These are phyloP conservation scores for Podaxis carcinomalis DNA, from an alignment of 768 basidiomycete genomes.

Conservation along the genomic window DNA sequence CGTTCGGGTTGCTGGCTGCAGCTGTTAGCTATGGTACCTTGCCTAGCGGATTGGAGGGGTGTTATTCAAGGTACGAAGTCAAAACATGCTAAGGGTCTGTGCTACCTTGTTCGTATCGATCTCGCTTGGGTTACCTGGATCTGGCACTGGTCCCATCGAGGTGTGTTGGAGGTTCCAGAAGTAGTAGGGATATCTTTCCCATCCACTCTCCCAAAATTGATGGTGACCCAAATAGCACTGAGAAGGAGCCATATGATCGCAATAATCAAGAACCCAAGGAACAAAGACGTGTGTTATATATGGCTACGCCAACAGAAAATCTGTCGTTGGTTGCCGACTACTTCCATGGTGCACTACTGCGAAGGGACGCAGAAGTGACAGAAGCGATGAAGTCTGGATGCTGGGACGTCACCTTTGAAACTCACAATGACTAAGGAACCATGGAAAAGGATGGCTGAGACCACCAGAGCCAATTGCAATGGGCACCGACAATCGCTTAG, in stretches of 20 bases:
- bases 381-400: too few species aligned
- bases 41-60: too few species aligned
- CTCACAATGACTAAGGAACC: too few species aligned
- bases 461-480: neutral
- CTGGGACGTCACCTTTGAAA: too few species aligned
- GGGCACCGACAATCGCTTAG: slow-evolving; percentile 17
- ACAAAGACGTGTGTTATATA: slow-evolving; percentile 21
- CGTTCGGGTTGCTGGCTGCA: too few species aligned
- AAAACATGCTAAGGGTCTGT: neutral
- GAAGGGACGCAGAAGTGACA: too few species aligned
- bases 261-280: slow-evolving; percentile 18
- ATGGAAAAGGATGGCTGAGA: too few species aligned
- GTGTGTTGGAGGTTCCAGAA: neutral
- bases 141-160: neutral
- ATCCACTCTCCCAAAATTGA: slow-evolving; percentile 18
- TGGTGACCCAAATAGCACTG: slow-evolving; percentile 19
- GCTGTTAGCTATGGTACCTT: too few species aligned
- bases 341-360: neutral
- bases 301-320: slow-evolving; percentile 10
- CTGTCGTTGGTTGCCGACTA: neutral
- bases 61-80: too few species aligned
- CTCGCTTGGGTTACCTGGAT: neutral
- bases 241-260: slow-evolving; percentile 17
- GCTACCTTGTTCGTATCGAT: too few species aligned
- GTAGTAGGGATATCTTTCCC: neutral